Evolutionary conservation across 768 basidiomycete genomes (phyloP).

Genomic region (Amanita phalloides): DNA sequence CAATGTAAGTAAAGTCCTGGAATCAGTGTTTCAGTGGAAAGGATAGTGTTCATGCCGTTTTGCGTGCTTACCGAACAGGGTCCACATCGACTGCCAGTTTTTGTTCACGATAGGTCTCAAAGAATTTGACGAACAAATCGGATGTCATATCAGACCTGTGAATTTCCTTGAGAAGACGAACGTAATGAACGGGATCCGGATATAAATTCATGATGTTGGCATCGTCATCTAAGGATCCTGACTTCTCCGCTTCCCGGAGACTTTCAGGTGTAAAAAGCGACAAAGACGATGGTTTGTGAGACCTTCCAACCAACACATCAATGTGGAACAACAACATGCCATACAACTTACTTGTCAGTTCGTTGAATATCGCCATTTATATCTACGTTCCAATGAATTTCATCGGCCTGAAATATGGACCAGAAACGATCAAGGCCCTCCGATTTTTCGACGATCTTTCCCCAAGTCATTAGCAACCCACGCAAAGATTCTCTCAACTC

Average conservation of each 20-base stretch:
- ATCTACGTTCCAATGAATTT: conserved; percentile 46
- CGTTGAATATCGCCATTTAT: conserved; percentile 39
- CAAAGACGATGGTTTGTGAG: conserved; percentile 17
- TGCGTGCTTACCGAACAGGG: conserved; percentile 46
- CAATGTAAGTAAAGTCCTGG: conserved; percentile 59
- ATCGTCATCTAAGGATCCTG: conserved; percentile 36
- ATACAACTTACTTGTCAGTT: conserved; percentile 29
- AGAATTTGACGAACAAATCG: conserved; percentile 59
- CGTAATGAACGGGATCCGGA: conserved; percentile 67
- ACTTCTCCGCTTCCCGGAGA: conserved; percentile 24
- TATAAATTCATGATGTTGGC: conserved; percentile 54
- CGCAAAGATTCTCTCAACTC: conserved; percentile 44
- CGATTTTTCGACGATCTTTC: conserved; percentile 40
- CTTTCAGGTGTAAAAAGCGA: conserved; percentile 45
- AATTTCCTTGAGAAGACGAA: conserved; percentile 51
- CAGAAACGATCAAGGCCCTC: conserved; percentile 50
- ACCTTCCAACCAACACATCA: conserved; percentile 10
- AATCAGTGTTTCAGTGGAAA: neutral
- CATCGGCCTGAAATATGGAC: conserved; percentile 42
- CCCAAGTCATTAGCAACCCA: conserved; percentile 67
- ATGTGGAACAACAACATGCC: conserved; percentile 1
- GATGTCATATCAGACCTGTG: conserved; percentile 63
- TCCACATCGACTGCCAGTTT: conserved; percentile 29
- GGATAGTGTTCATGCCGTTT: conserved; percentile 6
- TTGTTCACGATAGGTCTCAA: conserved; percentile 56